Conservation (phyloP, 129 eudicot genomes). For the Scalesia atractyloides region DNA sequence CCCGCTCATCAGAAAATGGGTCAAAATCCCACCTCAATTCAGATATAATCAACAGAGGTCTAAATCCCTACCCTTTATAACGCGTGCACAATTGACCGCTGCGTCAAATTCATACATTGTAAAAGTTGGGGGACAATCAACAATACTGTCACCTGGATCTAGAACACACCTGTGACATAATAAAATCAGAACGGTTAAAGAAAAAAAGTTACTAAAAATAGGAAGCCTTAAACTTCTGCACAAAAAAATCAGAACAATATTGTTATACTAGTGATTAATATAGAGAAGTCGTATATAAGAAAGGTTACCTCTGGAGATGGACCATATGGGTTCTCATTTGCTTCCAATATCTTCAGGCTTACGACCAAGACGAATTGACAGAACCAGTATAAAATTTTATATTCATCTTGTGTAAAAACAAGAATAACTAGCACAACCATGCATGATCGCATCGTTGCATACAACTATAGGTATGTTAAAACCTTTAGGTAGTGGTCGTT, state of each 20-base stretch:
- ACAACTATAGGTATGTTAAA: no score
- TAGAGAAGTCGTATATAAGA: slow-evolving; percentile 2
- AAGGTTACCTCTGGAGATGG: slow-evolving; percentile 93
- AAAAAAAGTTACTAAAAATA: not conserved
- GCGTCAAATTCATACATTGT: slow-evolving; percentile 98
- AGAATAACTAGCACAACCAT: no score
- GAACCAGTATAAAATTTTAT: slow-evolving; percentile 48
- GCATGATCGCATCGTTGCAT: no score
- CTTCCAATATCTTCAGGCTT: slow-evolving; percentile 98
- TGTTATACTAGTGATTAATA: no score
- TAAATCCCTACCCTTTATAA: slow-evolving; percentile 60
- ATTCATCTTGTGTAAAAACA: not conserved
- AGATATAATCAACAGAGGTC: slow-evolving; percentile 12
- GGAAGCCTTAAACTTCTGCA: no score
- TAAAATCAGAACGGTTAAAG: slow-evolving; percentile 5
- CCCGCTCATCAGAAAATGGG: not conserved
- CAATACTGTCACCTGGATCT: slow-evolving; percentile 90
- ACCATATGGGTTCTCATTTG: slow-evolving; percentile 98
- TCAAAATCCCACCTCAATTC: not conserved
- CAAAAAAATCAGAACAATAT: no score
- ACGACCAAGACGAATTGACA: slow-evolving; percentile 96
- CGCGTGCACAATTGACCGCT: slow-evolving; percentile 83
- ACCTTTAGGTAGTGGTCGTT: no score
- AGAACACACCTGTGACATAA: slow-evolving; percentile 67
- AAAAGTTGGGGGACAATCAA: slow-evolving; percentile 95